Conservation (phyloP, 139 green algal genomes). For the Chlorella sp. region DNA sequence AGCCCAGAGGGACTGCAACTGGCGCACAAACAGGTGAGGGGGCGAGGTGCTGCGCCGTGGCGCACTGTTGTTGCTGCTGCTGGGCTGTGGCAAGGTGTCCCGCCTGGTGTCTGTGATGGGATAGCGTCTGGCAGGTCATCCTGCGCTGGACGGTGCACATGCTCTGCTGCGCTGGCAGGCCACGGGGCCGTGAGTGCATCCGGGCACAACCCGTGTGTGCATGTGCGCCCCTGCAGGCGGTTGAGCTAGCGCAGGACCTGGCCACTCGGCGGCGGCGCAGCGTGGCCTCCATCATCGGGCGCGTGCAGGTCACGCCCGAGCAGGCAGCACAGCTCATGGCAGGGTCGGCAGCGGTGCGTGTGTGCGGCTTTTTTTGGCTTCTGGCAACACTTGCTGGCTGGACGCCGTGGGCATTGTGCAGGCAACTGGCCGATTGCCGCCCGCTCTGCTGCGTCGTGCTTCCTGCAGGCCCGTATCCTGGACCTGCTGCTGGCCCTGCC, state of each 20-base stretch:
- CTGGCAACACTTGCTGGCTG: too few relatives aligned
- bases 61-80: not conserved
- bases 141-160: too few relatives aligned
- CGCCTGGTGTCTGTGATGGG: too few relatives aligned
- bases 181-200: not conserved
- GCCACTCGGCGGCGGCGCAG: constrained; percentile 22
- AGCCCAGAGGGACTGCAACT: constrained; percentile 29
- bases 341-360: constrained; percentile 22
- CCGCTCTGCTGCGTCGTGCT: too few relatives aligned
- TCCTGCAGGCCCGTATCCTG: constrained; percentile 29
- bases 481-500: constrained; percentile 41
- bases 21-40: constrained; percentile 24
- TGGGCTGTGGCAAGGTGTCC: too few relatives aligned
- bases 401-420: too few relatives aligned
- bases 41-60: not conserved
- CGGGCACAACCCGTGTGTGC: not conserved
- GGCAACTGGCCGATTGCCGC: too few relatives aligned
- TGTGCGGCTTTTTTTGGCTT: not conserved
- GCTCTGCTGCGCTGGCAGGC: too few relatives aligned
- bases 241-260: constrained; percentile 30
- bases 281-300: constrained; percentile 36
- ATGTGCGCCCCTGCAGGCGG: constrained; percentile 18
- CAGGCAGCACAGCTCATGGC: constrained; percentile 37
- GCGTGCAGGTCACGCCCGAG: constrained; percentile 29
- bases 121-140: too few relatives aligned